Evolutionary conservation across 2,329 filamentous ascomycete genomes (phyloP).

Genomic region (Alternaria arbusti): DNA sequence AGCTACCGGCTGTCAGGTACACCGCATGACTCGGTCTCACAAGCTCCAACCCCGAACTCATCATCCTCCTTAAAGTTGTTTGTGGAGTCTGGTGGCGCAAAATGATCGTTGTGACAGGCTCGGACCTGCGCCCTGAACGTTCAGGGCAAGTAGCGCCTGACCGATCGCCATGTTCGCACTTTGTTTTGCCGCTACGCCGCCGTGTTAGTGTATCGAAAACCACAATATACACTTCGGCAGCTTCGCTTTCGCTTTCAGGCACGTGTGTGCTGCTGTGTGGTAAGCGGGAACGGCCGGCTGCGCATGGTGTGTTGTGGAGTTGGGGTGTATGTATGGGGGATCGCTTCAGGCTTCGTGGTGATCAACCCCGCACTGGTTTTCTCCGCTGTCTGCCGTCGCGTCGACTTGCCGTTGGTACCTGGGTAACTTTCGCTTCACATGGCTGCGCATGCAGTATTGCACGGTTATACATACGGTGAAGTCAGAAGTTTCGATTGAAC

Average conservation of each 20-base stretch:
- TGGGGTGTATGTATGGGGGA: background rate
- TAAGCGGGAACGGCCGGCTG: background rate
- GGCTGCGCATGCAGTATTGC: too few relatives aligned
- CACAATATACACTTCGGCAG: background rate
- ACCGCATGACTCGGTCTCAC: background rate
- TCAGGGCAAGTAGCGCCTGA: background rate
- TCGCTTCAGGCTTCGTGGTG: background rate
- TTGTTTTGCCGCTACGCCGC: background rate
- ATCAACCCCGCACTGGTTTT: background rate
- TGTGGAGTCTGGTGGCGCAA: background rate
- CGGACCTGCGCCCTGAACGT: background rate
- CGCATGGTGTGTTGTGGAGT: background rate
- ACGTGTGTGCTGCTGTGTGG: background rate
- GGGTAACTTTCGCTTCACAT: background rate
- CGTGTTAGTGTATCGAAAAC: background rate
- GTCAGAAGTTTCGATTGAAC: fast-evolving
- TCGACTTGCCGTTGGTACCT: background rate
- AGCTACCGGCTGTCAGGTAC: background rate
- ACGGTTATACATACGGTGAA: too few relatives aligned
- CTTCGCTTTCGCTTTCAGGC: background rate
- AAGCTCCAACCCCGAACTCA: background rate
- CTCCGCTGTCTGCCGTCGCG: background rate
- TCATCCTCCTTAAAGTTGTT: background rate
- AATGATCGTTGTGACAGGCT: background rate
- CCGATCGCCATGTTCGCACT: background rate